These are phyloP conservation scores for Acacia acuminata DNA, from an alignment of 306 rosid species.

Conservation along the genomic window DNA sequence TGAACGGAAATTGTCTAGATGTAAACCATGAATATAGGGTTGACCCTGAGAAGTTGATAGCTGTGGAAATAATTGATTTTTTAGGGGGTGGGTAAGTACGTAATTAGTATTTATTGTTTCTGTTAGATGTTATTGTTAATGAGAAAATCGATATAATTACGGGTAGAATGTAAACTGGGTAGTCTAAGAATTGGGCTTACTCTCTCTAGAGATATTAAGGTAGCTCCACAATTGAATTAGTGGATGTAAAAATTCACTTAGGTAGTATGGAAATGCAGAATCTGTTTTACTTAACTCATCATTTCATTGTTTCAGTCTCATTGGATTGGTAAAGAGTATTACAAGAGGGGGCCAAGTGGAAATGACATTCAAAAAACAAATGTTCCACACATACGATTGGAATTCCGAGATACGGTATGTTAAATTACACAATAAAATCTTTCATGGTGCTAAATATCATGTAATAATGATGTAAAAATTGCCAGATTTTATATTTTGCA, in stretches of 20 bases:
- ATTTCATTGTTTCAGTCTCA: conserved; percentile 63
- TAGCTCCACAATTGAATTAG: neutral
- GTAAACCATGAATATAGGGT: neutral
- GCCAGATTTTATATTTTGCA: neutral
- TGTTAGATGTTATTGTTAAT: neutral
- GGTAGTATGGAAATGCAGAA: neutral
- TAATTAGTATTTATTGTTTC: neutral
- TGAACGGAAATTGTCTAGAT: conserved; percentile 17
- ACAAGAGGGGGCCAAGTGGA: conserved; percentile 94
- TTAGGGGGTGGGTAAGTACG: neutral
- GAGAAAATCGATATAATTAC: conserved; percentile 16
- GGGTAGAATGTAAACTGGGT: neutral
- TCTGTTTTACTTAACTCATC: conserved; percentile 18
- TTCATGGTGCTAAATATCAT: neutral
- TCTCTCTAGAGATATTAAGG: neutral
- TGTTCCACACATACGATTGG: conserved; percentile 95
- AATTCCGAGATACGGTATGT: conserved; percentile 81
- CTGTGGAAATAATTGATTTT: neutral
- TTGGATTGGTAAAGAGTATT: conserved; percentile 95
- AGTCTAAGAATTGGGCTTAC: neutral
- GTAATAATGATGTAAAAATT: neutral
- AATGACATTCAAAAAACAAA: conserved; percentile 90
- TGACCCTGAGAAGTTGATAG: neutral
- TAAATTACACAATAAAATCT: neutral
- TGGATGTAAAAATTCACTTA: neutral